These are phyloP conservation scores for Epicoccum sorghinum DNA, from an alignment of 2,329 filamentous ascomycete genomes.

Conservation along the genomic window DNA sequence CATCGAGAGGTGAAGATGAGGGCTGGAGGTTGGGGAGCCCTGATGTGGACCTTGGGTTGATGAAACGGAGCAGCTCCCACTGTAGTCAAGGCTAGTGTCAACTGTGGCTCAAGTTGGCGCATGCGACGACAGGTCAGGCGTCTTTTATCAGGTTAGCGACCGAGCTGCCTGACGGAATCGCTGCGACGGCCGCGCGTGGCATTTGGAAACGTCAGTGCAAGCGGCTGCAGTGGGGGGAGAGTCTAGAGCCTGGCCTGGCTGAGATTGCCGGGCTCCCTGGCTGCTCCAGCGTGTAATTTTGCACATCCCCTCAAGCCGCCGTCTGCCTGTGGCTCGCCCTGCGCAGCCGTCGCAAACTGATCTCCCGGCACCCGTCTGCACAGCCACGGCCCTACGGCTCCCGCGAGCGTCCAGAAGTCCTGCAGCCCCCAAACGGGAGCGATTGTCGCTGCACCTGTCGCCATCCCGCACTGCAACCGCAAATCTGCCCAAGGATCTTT, in stretches of 20 bases:
- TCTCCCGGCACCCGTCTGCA: conserved; percentile 35
- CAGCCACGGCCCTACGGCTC: conserved; percentile 46
- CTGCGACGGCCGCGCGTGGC: conserved; percentile 34
- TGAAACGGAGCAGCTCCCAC: conserved; percentile 46
- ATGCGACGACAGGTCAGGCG: conserved; percentile 37
- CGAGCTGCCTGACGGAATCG: conserved; percentile 30
- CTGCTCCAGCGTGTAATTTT: conserved; percentile 28
- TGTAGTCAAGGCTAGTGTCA: conserved; percentile 24
- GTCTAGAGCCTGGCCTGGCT: conserved; percentile 27
- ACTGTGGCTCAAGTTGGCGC: conserved; percentile 19
- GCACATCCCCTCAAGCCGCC: conserved; percentile 21
- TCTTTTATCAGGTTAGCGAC: conserved; percentile 46
- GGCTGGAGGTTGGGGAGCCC: conserved; percentile 32
- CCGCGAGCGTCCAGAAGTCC: conserved; percentile 35
- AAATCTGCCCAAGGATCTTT: conserved; percentile 23
- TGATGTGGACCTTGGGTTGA: conserved; percentile 32
- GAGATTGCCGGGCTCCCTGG: conserved; percentile 23
- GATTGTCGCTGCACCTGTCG: conserved; percentile 45
- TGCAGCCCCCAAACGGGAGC: conserved; percentile 30
- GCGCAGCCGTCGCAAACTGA: conserved; percentile 16
- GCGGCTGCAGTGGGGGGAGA: conserved; percentile 27
- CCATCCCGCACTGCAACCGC: conserved; percentile 31
- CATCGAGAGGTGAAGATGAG: conserved; percentile 40
- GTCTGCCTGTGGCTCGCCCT: conserved; percentile 19
- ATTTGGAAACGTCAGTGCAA: conserved; percentile 25